A percentile compares a stretch with the other conserved stretches of the same genome.
phyloP scores from a whole-genome alignment of 805 yeast genomes.

The Pichia exigua region DNA sequence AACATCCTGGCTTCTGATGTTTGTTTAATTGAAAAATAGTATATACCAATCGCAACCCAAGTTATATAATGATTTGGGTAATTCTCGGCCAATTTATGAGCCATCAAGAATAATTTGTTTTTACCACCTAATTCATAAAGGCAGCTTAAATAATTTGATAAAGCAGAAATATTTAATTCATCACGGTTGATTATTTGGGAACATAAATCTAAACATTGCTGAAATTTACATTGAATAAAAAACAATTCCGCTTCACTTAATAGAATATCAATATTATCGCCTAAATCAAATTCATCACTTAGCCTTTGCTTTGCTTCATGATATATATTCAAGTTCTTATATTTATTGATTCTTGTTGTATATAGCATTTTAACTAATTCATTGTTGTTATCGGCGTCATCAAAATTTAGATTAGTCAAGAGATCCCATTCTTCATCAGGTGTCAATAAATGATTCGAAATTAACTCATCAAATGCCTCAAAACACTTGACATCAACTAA shows the following conservation, averaged over 20 bases:
- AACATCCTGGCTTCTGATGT: conserved; percentile 77
- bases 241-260: conserved; percentile 60
- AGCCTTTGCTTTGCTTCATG: conserved; percentile 61
- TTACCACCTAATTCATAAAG: conserved; percentile 77
- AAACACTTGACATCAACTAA: conserved; percentile 83
- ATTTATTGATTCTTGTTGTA: conserved; percentile 68
- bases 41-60: conserved; percentile 89
- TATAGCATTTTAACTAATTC: conserved; percentile 75
- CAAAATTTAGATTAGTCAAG: conserved; percentile 53
- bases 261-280: conserved; percentile 61
- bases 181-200: conserved; percentile 54
- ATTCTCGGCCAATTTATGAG: conserved; percentile 80
- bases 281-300: conserved; percentile 63
- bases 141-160: conserved; percentile 78
- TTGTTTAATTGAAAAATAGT: conserved; percentile 69
- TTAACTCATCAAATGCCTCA: conserved; percentile 82
- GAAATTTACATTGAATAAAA: conserved; percentile 71
- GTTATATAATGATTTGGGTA: conserved; percentile 78
- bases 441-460: conserved; percentile 62
- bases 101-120: conserved; percentile 68
- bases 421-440: conserved; percentile 88
- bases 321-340: conserved; percentile 48
- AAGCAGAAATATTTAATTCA: conserved; percentile 58
- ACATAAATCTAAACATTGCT: conserved; percentile 67
- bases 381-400: conserved; percentile 68